Percentiles rank a stretch among this genome's conserved stretches.
phyloP scores from a whole-genome alignment of 176 grass and related monocot genomes.

The Triticum urartu region DNA sequence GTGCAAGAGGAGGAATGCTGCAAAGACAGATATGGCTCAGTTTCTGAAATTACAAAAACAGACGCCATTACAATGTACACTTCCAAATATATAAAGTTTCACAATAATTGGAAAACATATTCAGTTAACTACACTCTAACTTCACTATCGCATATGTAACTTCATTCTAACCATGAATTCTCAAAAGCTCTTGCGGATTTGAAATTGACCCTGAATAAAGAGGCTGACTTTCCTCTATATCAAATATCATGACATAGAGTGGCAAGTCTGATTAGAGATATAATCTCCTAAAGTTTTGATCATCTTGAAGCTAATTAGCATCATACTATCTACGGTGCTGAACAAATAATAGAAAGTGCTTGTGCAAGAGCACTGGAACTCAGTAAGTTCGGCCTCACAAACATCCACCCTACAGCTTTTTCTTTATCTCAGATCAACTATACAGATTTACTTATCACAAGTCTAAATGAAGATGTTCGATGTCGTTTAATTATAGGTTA shows the following conservation, averaged over 20 bases:
- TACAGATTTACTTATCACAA: slow-evolving; percentile 1
- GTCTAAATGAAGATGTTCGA: slow-evolving; percentile 13
- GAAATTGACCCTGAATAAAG: background rate
- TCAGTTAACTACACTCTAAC: background rate
- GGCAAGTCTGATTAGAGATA: background rate
- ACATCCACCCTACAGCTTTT: background rate
- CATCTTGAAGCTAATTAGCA: background rate
- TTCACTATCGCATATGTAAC: background rate
- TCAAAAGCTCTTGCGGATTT: background rate
- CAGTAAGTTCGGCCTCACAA: background rate
- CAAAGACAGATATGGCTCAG: slow-evolving; percentile 29
- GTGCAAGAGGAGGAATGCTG: slow-evolving; percentile 44
- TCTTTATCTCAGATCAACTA: background rate
- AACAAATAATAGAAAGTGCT: background rate
- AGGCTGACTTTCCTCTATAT: background rate
- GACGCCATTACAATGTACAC: background rate
- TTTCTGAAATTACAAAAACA: background rate
- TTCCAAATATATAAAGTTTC: background rate
- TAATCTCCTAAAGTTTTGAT: background rate
- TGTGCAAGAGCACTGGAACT: background rate
- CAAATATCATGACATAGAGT: background rate
- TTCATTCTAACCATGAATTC: background rate
- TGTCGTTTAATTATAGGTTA: background rate
- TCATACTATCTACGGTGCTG: background rate
- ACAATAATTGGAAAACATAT: background rate